Evolutionary conservation across 2,329 filamentous ascomycete genomes (phyloP).

Genomic region (Plectosphaerella sp.): DNA sequence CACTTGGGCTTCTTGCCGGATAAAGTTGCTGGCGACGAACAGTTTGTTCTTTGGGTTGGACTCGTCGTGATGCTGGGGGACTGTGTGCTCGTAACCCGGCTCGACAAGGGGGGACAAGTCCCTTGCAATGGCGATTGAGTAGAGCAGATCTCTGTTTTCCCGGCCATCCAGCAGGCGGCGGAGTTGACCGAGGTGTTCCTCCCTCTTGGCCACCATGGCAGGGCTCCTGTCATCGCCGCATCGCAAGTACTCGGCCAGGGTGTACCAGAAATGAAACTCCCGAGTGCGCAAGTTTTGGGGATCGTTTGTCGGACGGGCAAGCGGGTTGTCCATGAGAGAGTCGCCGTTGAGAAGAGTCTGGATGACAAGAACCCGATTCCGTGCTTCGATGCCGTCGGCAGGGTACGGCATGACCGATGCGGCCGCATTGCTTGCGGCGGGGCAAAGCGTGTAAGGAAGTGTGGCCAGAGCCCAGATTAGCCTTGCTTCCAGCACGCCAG

Average conservation of each 20-base stretch:
- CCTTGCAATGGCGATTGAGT: slow-evolving; percentile 78
- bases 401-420: slow-evolving; percentile 36
- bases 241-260: slow-evolving; percentile 65
- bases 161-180: slow-evolving; percentile 70
- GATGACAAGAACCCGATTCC: slow-evolving; percentile 69
- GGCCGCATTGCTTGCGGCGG: slow-evolving; percentile 27
- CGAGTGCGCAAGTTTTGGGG: slow-evolving; percentile 51
- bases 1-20: slow-evolving; percentile 58
- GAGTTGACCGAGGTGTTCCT: slow-evolving; percentile 60
- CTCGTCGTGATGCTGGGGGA: slow-evolving; percentile 60
- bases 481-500: slow-evolving; percentile 50
- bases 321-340: slow-evolving; percentile 53
- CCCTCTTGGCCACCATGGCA: slow-evolving; percentile 45
- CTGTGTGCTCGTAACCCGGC: slow-evolving; percentile 50
- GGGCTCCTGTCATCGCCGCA: slow-evolving; percentile 46
- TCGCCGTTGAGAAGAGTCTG: slow-evolving; percentile 74
- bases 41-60: slow-evolving; percentile 63
- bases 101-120: slow-evolving; percentile 65
- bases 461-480: slow-evolving; percentile 57
- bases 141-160: slow-evolving; percentile 87
- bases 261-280: slow-evolving; percentile 79
- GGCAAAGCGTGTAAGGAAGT: slow-evolving; percentile 35
- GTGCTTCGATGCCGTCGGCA: slow-evolving; percentile 59
- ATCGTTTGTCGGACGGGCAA: slow-evolving; percentile 44
- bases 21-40: slow-evolving; percentile 65